Base-by-base conservation (phyloP, 2,329 filamentous ascomycete species). In the Ophiosphaerella herpotricha region DNA sequence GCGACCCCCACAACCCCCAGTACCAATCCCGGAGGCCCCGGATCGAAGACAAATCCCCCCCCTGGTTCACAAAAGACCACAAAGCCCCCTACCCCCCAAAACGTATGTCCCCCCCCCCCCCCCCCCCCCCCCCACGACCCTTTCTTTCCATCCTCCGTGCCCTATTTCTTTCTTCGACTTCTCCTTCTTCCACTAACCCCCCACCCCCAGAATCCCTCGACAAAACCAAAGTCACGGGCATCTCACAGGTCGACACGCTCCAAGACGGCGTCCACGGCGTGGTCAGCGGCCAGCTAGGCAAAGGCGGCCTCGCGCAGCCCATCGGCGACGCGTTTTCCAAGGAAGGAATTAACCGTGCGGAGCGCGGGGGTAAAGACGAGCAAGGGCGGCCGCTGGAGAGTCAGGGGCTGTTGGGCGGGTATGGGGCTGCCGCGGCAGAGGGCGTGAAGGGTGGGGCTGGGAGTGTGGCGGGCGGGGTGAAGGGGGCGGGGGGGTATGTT, bases 1-100 rank as follows among this genome's bases (percentile, higher is more conserved):
- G 52, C 24, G 68, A 85, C 48, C 84, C 81, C 43, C 90, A 90
- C 78, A 85, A 88, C 75, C 74, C 82, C 46, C 85, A 90, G 71
- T 90, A 90, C 73, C 86, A 90, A 67, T 80, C 75, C 63, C 91
- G 88, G 88, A 81, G 89, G 68, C 88, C 88, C 1, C 90, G 88
- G 87, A 76, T 90, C 48, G 87, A 91, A 72, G 88, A 91, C 70
- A 72, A 84, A 51, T 89, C 89, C 69, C 80, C 91, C 24, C 78
- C 80, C 44, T 90, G 83, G 79, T 90, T 90, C 72, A 88, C 86
- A 63, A 87, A 86, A 55, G 86, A 90, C 67, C 91, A 91, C 79
- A 90, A 91, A 74, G 82, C 86, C 5, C 86, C 82, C 67, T 90
- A 90, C 64, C 78, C 83, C 5, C 80, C 86, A 1, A 89, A 87